Evolutionary conservation across 305 asterid genomes (phyloP).

Genomic region (Solanum hybrid): DNA sequence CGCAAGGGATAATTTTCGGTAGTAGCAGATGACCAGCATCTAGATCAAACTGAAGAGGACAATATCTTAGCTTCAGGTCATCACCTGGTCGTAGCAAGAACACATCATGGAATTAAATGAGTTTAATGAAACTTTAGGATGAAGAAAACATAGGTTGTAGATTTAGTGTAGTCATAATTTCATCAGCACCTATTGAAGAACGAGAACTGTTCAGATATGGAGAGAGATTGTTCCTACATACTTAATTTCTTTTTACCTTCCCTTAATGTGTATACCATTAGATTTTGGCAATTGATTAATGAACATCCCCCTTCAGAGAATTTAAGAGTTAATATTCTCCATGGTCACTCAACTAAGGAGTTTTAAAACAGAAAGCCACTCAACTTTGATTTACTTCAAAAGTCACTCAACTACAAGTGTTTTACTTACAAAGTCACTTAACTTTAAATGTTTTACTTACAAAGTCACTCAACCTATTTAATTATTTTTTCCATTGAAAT

Average conservation of each 20-base stretch:
- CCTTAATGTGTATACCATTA: background rate
- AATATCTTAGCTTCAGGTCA: constrained; percentile 26
- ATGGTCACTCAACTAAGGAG: background rate
- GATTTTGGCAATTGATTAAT: background rate
- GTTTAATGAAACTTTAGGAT: constrained; percentile 2
- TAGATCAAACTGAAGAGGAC: constrained; percentile 67
- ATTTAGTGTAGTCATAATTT: background rate
- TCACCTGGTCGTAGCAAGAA: constrained; percentile 33
- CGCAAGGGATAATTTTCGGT: constrained; percentile 57
- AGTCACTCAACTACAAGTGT: background rate
- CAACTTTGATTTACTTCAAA: background rate
- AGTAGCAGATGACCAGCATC: constrained; percentile 73
- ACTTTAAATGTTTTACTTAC: background rate
- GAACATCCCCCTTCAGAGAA: background rate
- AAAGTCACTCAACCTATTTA: background rate
- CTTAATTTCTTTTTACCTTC: background rate
- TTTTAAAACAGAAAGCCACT: background rate
- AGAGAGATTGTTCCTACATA: background rate
- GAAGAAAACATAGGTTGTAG: background rate
- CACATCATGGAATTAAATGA: background rate
- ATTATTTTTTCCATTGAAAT: background rate
- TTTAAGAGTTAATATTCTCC: background rate
- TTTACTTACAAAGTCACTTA: background rate
- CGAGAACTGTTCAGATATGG: background rate
- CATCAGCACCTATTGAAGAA: background rate